Base-by-base conservation (phyloP, 2,329 filamentous ascomycete species). In the Pseudocercospora crystallina region DNA sequence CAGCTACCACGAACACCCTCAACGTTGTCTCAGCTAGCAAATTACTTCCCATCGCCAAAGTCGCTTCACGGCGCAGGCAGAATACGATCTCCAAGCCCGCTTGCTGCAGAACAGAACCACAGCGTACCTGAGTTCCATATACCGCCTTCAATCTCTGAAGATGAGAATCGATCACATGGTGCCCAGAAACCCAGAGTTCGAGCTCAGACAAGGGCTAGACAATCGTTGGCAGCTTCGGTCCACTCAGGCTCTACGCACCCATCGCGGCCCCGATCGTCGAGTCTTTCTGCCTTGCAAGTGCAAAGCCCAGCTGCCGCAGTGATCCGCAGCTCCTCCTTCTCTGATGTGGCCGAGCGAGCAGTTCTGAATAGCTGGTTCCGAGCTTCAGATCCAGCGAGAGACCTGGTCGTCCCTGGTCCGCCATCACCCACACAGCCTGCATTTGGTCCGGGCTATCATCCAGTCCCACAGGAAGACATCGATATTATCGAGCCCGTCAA, bases 1-100 rank as follows among this genome's bases (percentile, higher is more conserved):
- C 47, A 49, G 47, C 37, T 53, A 26, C 54, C 50, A 32, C 45
- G 50, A 32, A 56, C 54, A 7, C 50, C 54, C 13, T 56, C 47
- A 1, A 48, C 34, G 12, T 17, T 53, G 36, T 53, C 50, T 10
- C 44, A 49, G 5, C n/a, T 48, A 33, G 50, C 47, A 5, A 43
- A 26, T 5, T 48, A 53, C 43, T 53, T 53, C 14, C 35, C 44
- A 10, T 36, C 41, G 1, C 30, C 38, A 5, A 56, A 53, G 33
- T 8, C 50, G 31, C 11, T 46, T 12, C 44, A 43, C 14, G 54
- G 43, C 2, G 45, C 54, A 13, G 47, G 43, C 2, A 47, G 50
- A 39, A 14, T 49, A 20, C 47, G 47, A 44, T 36, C 50, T 17
- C 44, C 49, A 11, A 51, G 50, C 38, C 54, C 50, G 12, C 30